Percentiles rank a stretch among this genome's conserved stretches.
These are phyloP conservation scores for Scenedesmus sp. DNA, from an alignment of 163 green algal genomes.

Conservation along the genomic window DNA sequence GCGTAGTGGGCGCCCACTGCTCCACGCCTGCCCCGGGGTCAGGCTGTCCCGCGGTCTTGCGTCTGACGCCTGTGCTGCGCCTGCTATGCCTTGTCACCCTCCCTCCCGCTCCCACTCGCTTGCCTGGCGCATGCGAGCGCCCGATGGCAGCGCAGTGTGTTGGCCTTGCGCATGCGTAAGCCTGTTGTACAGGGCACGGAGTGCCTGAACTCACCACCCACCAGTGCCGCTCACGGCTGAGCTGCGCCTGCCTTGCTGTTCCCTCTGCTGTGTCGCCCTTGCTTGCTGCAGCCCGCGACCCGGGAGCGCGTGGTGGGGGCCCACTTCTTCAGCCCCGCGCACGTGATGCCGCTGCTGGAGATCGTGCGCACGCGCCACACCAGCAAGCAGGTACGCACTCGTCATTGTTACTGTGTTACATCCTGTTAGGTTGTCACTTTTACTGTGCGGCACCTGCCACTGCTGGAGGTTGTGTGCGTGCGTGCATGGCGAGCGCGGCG, in stretches of 20 bases:
- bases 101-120: no score
- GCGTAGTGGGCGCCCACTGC: no score
- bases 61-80: no score
- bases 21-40: no score
- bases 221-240: not conserved
- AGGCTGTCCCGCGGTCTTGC: no score
- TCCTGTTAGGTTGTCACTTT: not conserved
- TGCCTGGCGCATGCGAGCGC: conserved; percentile 78
- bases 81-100: no score
- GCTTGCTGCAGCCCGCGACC: conserved; percentile 36
- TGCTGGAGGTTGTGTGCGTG: not conserved
- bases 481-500: no score
- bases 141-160: conserved; percentile 98
- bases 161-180: conserved; percentile 91
- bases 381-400: conserved; percentile 81
- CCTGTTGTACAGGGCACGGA: no score
- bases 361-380: conserved; percentile 95
- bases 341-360: conserved; percentile 99
- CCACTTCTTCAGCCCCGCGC: conserved; percentile 98
- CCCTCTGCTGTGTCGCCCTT: not conserved
- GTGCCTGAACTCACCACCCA: no score
- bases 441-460: no score
- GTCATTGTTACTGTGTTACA: not conserved
- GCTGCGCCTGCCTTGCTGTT: not conserved
- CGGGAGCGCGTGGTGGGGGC: conserved; percentile 92